Conservation (phyloP, 2,329 filamentous ascomycete genomes). For the Epichloe aotearoae region DNA sequence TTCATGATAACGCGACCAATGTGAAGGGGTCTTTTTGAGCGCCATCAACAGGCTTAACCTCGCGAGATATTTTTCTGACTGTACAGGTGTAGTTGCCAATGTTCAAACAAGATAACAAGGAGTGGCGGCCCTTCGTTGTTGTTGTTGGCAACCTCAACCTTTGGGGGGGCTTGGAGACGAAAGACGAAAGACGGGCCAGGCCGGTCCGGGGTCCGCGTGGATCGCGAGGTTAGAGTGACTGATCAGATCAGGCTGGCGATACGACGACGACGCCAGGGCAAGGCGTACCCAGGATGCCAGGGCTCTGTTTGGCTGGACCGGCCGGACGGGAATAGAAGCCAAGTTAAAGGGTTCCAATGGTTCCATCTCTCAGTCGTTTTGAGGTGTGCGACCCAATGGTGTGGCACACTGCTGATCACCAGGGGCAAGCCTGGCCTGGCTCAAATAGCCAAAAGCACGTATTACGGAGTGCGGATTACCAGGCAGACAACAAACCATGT, state of each 20-base stretch:
- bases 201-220: not conserved
- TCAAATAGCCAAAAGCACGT: not conserved
- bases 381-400: not conserved
- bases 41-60: no score
- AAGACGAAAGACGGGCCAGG: not conserved
- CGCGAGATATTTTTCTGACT: no score
- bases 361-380: not conserved
- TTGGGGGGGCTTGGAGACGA: no score
- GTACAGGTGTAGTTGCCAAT: not conserved
- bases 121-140: not conserved
- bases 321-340: slow-evolving; percentile 1
- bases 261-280: not conserved
- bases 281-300: not conserved
- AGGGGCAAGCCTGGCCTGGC: not conserved
- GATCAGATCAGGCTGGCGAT: not conserved
- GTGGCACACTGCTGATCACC: not conserved
- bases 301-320: not conserved
- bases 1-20: no score
- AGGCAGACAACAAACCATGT: not conserved
- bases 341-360: not conserved
- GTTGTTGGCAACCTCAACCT: not conserved
- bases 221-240: not conserved
- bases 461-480: not conserved
- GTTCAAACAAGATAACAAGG: not conserved
- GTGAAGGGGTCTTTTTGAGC: no score